phyloP scores from a whole-genome alignment of 1,284 basidiomycete genomes.

The Leccinum huronense region DNA sequence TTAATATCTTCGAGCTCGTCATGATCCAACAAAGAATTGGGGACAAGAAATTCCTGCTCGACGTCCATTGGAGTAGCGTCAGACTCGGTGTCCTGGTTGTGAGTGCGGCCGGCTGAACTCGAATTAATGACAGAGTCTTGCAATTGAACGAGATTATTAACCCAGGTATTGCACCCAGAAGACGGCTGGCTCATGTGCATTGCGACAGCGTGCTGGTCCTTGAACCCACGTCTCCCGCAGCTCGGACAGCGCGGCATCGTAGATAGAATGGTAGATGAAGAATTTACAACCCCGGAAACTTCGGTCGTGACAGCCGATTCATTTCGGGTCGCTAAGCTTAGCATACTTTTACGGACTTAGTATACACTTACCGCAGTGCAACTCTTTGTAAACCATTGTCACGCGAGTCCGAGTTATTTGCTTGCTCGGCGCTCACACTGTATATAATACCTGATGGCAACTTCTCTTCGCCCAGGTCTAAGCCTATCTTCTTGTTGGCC shows the following conservation, averaged over 20 bases:
- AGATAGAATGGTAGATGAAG: too few species aligned
- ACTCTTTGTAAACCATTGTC: too few species aligned
- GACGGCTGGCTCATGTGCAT: constrained; percentile 6
- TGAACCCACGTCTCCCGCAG: not conserved
- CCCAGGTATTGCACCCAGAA: constrained; percentile 3
- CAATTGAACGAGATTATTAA: not conserved
- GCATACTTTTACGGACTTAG: too few species aligned
- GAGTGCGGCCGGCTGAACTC: not conserved
- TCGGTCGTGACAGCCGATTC: too few species aligned
- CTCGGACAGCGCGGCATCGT: not conserved
- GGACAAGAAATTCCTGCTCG: not conserved
- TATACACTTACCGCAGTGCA: too few species aligned
- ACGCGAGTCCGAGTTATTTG: too few species aligned
- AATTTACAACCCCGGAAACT: too few species aligned
- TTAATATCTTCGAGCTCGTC: not conserved
- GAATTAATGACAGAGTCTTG: not conserved
- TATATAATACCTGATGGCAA: not conserved
- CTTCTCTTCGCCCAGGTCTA: not conserved
- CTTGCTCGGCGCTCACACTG: too few species aligned
- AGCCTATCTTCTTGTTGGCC: not conserved
- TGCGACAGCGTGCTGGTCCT: not conserved
- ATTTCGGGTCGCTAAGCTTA: too few species aligned
- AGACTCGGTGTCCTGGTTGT: too few species aligned
- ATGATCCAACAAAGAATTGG: not conserved
- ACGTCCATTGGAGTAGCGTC: not conserved